These are phyloP conservation scores for Trichoderma koningii DNA, from an alignment of 2,329 filamentous ascomycete genomes.

Conservation along the genomic window DNA sequence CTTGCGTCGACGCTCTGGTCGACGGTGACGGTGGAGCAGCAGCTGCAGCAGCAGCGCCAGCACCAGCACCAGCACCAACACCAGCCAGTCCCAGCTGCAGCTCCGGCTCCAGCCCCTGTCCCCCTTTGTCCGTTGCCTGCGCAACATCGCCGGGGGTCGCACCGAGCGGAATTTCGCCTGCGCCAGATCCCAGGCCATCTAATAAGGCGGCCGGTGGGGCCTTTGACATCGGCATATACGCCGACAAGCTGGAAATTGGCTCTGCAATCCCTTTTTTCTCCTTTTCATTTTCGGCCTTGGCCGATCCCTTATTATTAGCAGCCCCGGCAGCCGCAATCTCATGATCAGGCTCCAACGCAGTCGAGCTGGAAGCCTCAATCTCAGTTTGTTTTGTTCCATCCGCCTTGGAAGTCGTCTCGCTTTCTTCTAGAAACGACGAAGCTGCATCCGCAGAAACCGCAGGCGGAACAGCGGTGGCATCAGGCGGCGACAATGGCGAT, in stretches of 20 bases:
- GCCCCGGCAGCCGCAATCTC: constrained; percentile 18
- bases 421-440: constrained; percentile 5
- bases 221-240: constrained; percentile 30
- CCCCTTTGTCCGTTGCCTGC: constrained; percentile 29
- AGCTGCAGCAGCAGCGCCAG: too few species aligned
- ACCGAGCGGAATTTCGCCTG: constrained; percentile 30
- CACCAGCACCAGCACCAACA: background rate
- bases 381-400: background rate
- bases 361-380: background rate
- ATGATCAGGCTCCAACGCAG: constrained; percentile 1
- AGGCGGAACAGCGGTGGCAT: background rate
- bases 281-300: constrained; percentile 11
- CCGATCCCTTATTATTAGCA: constrained; percentile 21
- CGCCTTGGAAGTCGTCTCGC: background rate
- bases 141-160: constrained; percentile 19
- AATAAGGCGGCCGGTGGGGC: constrained; percentile 24
- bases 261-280: constrained; percentile 27
- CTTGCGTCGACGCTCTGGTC: constrained; percentile 37
- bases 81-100: background rate
- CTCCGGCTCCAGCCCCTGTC: background rate
- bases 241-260: constrained; percentile 31
- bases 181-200: constrained; percentile 28
- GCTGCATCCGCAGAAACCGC: background rate
- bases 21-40: constrained; percentile 23
- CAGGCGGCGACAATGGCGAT: background rate